Conservation (phyloP, 176 grass and related monocot genomes). For the Dendrocalamus sinicus region DNA sequence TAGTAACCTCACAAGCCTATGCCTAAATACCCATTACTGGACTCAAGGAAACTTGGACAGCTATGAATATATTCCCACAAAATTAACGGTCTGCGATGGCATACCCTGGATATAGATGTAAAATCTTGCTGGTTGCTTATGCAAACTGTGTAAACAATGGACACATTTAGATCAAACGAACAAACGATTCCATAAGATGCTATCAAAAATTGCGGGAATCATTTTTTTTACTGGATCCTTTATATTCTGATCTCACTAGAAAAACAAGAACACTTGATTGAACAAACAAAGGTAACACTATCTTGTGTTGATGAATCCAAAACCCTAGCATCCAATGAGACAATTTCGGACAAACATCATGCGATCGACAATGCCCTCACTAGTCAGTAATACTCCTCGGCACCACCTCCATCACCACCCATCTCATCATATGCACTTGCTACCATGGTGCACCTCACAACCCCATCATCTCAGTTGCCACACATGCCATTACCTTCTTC, state of each 20-base stretch:
- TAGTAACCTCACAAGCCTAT: background rate
- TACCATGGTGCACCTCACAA: background rate
- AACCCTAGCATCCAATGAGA: conserved; percentile 17
- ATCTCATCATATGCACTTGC: background rate
- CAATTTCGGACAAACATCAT: conserved; percentile 3
- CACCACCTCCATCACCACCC: background rate
- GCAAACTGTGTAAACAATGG: background rate
- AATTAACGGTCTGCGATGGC: background rate
- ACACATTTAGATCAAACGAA: background rate
- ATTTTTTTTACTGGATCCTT: background rate
- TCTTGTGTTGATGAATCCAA: conserved; percentile 21
- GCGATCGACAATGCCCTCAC: background rate
- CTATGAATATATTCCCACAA: background rate
- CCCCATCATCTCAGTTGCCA: conserved; percentile 8
- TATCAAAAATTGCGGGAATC: background rate
- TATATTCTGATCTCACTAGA: background rate
- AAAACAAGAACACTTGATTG: background rate
- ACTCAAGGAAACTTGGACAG: background rate
- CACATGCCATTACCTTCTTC: background rate
- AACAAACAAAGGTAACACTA: conserved; percentile 14
- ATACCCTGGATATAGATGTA: background rate
- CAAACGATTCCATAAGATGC: background rate
- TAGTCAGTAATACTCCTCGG: background rate
- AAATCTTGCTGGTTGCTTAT: background rate
- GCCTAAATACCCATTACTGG: background rate